Conservation (phyloP, 768 basidiomycete species). For the Mrakia frigida region DNA sequence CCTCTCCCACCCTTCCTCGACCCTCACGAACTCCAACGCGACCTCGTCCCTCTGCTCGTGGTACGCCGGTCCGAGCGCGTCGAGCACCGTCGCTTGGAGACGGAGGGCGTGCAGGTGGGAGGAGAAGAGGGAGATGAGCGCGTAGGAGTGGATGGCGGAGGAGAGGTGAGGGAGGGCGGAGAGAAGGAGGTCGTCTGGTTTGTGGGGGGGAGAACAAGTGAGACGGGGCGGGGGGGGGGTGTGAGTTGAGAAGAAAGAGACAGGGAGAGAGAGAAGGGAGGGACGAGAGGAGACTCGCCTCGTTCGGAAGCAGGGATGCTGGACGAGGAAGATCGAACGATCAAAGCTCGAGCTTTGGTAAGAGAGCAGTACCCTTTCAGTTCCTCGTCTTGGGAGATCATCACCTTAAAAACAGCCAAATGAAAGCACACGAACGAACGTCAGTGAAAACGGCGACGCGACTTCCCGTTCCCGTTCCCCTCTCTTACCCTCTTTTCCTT, state of each 20-base stretch:
- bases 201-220: not conserved
- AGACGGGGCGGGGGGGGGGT: no score
- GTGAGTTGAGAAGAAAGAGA: not conserved
- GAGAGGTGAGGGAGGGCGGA: not conserved
- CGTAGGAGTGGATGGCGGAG: not conserved
- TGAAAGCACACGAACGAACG: not conserved
- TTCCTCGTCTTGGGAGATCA: slow-evolving; percentile 15
- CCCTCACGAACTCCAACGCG: not conserved
- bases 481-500: no score
- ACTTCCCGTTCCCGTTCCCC: not conserved
- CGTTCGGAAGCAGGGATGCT: not conserved
- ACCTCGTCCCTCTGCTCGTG: slow-evolving; percentile 11
- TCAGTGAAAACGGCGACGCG: not conserved
- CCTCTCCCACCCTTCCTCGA: slow-evolving; percentile 21
- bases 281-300: not conserved
- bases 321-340: not conserved
- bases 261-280: not conserved
- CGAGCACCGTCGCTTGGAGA: slow-evolving; percentile 6
- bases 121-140: not conserved
- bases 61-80: not conserved
- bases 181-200: not conserved
- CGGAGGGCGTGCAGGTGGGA: slow-evolving; percentile 12
- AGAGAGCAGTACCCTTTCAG: slow-evolving; percentile 20
- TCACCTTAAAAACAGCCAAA: not conserved
- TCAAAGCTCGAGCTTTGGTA: slow-evolving; percentile 22